Evolutionary conservation across 441 rosid genomes (phyloP).

Genomic region (Francoa sonchifolia): DNA sequence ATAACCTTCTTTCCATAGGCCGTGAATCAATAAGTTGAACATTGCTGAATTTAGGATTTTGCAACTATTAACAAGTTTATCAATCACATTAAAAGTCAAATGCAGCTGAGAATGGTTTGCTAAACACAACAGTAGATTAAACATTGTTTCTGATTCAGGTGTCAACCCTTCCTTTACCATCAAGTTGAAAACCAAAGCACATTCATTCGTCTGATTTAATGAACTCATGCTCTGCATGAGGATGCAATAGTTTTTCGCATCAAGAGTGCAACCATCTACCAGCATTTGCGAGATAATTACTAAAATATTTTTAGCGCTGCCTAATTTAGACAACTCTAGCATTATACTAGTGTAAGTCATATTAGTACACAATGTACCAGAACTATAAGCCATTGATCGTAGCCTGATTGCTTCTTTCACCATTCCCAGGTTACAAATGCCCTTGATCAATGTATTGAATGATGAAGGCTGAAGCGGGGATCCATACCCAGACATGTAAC

Average conservation of each 20-base stretch:
- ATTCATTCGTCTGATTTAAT: slow-evolving; percentile 17
- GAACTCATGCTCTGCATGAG: slow-evolving; percentile 23
- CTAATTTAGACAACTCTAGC: slow-evolving; percentile 22
- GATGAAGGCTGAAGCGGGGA: slow-evolving; percentile 19
- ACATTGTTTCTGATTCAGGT: slow-evolving; percentile 25
- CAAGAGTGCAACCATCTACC: slow-evolving; percentile 24
- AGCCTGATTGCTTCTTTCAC: slow-evolving; percentile 30
- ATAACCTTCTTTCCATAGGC: slow-evolving; percentile 41
- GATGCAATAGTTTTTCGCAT: slow-evolving; percentile 28
- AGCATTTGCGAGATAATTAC: slow-evolving; percentile 28
- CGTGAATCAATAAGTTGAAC: slow-evolving; percentile 27
- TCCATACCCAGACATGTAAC: slow-evolving; percentile 29
- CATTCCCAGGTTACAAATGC: slow-evolving; percentile 21
- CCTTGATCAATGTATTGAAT: slow-evolving; percentile 22
- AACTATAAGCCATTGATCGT: slow-evolving; percentile 20
- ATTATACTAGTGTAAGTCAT: slow-evolving; percentile 21
- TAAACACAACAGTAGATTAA: slow-evolving; percentile 19
- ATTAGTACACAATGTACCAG: slow-evolving; percentile 21
- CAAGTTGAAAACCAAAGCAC: slow-evolving; percentile 21
- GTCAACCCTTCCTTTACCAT: slow-evolving; percentile 24
- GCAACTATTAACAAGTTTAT: slow-evolving; percentile 13
- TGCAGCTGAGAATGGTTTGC: slow-evolving; percentile 16
- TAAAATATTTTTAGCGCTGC: slow-evolving; percentile 12
- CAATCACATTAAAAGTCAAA: slow-evolving; percentile 17
- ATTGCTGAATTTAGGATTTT: slow-evolving; percentile 22